These are phyloP conservation scores for Rutidosis leptorrhynchoides DNA, from an alignment of 129 eudicot genomes.

Conservation along the genomic window DNA sequence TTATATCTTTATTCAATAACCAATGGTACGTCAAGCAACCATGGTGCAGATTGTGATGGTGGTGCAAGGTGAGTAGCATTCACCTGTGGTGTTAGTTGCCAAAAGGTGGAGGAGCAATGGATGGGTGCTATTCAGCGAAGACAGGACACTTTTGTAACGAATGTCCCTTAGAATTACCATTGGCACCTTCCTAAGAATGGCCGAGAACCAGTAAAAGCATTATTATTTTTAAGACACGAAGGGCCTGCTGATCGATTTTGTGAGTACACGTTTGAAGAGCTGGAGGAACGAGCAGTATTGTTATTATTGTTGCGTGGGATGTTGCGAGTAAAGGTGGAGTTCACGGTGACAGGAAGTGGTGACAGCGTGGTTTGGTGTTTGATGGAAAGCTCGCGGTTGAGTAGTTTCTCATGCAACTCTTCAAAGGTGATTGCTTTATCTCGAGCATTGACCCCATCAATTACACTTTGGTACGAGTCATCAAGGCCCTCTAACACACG, in stretches of 20 bases:
- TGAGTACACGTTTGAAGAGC: no score
- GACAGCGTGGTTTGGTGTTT: not conserved
- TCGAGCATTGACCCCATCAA: no score
- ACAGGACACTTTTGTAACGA: not conserved
- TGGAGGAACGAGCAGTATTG: no score
- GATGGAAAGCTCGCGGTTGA: not conserved
- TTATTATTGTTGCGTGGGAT: not conserved
- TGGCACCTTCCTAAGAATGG: not conserved
- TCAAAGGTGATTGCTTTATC: no score
- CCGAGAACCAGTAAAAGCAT: no score
- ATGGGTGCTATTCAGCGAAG: not conserved
- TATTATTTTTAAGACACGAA: no score
- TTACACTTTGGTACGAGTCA: no score
- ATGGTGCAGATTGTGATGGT: not conserved
- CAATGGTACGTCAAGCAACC: no score
- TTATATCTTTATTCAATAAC: no score
- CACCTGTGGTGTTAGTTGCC: not conserved
- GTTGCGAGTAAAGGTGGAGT: not conserved
- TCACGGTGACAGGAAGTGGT: not conserved
- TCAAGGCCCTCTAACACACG: no score
- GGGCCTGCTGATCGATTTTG: no score
- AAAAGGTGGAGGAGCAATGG: not conserved
- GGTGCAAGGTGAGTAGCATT: not conserved
- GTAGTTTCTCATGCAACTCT: constrained; percentile 5
- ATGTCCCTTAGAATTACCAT: constrained; percentile 6